Evolutionary conservation across 768 basidiomycete genomes (phyloP).

Genomic region (Macrolepiota fuliginosa): DNA sequence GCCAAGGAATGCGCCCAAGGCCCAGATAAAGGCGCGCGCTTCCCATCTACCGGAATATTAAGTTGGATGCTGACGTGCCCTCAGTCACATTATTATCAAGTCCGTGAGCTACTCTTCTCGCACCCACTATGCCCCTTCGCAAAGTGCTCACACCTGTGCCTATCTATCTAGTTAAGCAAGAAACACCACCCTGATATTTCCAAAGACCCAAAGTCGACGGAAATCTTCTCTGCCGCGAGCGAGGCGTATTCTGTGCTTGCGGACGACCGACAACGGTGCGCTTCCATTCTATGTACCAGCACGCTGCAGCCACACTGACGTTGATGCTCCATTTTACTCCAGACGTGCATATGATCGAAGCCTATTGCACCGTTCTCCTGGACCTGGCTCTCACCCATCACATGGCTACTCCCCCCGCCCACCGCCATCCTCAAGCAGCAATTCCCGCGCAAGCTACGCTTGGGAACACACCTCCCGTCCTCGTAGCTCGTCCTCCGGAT

Average conservation of each 20-base stretch:
- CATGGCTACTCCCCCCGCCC: slow-evolving; percentile 22
- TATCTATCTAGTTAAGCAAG: slow-evolving; percentile 37
- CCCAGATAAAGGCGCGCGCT: slow-evolving; percentile 38
- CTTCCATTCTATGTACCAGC: background rate
- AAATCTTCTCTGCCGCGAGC: slow-evolving; percentile 36
- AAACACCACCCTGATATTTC: slow-evolving; percentile 49
- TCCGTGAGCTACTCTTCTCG: slow-evolving; percentile 11
- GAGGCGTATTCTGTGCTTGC: slow-evolving; percentile 44
- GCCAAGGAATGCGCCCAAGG: slow-evolving; percentile 33
- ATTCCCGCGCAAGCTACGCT: slow-evolving; percentile 35
- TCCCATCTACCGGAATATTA: background rate
- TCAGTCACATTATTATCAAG: slow-evolving; percentile 43
- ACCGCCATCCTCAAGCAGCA: slow-evolving; percentile 22
- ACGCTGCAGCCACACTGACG: background rate
- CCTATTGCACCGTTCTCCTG: slow-evolving; percentile 26
- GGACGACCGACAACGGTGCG: slow-evolving; percentile 42
- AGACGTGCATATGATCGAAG: slow-evolving; percentile 47
- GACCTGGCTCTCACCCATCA: slow-evolving; percentile 16
- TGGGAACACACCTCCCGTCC: slow-evolving; percentile 30
- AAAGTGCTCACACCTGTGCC: background rate
- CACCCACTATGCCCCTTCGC: background rate
- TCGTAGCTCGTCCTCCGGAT: slow-evolving; percentile 17
- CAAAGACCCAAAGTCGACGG: slow-evolving; percentile 36
- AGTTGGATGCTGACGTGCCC: background rate
- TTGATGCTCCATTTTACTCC: background rate